Percentiles rank a stretch among this genome's conserved stretches.
Evolutionary conservation across 257 asterid genomes (phyloP).

Genomic region (Petunia secreta): DNA sequence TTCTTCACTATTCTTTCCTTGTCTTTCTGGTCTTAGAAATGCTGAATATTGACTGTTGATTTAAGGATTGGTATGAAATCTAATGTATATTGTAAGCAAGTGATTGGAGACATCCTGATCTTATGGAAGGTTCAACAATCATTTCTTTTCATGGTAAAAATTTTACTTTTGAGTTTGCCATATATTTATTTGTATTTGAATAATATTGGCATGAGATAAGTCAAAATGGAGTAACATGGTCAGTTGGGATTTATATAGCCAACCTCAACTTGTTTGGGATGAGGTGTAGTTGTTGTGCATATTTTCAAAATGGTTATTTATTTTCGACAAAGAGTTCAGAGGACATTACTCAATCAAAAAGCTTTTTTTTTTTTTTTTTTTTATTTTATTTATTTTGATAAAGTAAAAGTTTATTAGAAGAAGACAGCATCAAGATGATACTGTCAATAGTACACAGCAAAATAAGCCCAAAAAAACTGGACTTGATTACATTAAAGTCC

Average conservation of each 20-base stretch:
- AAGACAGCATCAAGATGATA: too few relatives aligned
- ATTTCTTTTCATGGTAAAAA: background rate
- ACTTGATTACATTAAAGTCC: too few relatives aligned
- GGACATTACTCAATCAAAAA: conserved; percentile 4
- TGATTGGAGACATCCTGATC: conserved; percentile 1
- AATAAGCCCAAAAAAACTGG: too few relatives aligned
- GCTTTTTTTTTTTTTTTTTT: background rate
- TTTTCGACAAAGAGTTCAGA: background rate
- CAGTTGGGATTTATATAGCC: too few relatives aligned
- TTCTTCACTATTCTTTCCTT: background rate
- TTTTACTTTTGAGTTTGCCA: background rate
- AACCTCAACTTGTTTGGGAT: too few relatives aligned
- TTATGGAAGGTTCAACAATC: background rate
- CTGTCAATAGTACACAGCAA: too few relatives aligned
- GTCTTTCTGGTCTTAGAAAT: conserved; percentile 10
- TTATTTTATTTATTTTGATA: too few relatives aligned
- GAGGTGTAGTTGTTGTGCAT: too few relatives aligned
- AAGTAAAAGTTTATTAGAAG: too few relatives aligned
- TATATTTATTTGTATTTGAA: too few relatives aligned
- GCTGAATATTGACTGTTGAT: conserved; percentile 1
- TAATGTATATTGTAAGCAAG: background rate
- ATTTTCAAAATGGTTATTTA: conserved; percentile 23
- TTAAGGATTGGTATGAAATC: background rate
- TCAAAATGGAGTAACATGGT: too few relatives aligned
- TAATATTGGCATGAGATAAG: too few relatives aligned